Conservation (phyloP, 2,329 filamentous ascomycete genomes). For the Penicillium vulpinum region DNA sequence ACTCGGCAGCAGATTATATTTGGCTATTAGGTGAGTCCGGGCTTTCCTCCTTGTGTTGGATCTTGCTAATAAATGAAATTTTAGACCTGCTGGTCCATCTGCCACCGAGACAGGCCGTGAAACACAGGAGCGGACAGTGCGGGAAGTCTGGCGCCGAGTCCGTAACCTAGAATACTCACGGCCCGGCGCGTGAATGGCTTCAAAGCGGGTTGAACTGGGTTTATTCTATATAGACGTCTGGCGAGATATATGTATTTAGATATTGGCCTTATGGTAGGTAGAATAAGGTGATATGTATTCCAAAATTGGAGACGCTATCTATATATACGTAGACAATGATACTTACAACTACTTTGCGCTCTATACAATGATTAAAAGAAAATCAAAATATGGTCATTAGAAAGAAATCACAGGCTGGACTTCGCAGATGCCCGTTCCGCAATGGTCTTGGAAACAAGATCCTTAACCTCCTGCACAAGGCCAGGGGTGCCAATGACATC, state of each 20-base stretch:
- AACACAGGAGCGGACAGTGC: slow-evolving; percentile 67
- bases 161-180: slow-evolving; percentile 65
- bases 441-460: slow-evolving; percentile 50
- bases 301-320: slow-evolving; percentile 13
- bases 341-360: slow-evolving; percentile 26
- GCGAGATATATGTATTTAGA: background rate
- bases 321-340: slow-evolving; percentile 22
- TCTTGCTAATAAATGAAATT: slow-evolving; percentile 1
- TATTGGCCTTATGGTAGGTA: background rate
- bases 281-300: slow-evolving; percentile 12
- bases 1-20: slow-evolving; percentile 68
- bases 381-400: slow-evolving; percentile 4
- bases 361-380: slow-evolving; percentile 23
- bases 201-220: slow-evolving; percentile 1
- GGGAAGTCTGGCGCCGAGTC: slow-evolving; percentile 72
- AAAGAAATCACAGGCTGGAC: slow-evolving; percentile 27
- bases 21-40: slow-evolving; percentile 65
- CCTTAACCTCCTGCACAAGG: slow-evolving; percentile 58
- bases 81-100: slow-evolving; percentile 64
- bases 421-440: slow-evolving; percentile 39
- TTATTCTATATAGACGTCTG: background rate
- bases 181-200: slow-evolving; percentile 54
- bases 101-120: slow-evolving; percentile 63
- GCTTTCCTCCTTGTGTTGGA: background rate
- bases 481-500: slow-evolving; percentile 58